A percentile compares a stretch with the other conserved stretches of the same genome.
These are phyloP conservation scores for Trametes cinnabarina DNA, from an alignment of 768 basidiomycete genomes.

Conservation along the genomic window DNA sequence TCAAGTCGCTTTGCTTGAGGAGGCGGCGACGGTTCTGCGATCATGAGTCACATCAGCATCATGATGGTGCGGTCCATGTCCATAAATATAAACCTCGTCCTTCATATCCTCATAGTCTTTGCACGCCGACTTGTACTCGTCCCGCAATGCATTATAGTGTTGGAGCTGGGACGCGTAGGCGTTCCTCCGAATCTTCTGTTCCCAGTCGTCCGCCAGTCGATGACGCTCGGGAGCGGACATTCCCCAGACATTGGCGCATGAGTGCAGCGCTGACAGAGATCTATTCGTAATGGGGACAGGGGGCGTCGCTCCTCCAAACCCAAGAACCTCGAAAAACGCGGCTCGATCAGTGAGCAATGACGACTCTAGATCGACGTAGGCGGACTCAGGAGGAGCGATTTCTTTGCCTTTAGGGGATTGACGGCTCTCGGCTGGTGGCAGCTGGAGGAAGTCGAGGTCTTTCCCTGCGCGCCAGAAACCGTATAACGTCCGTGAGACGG, in stretches of 20 bases:
- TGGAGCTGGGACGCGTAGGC: conserved; percentile 31
- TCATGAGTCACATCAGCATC: not conserved
- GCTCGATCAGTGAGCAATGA: conserved; percentile 1
- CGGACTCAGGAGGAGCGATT: not conserved
- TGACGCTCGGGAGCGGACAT: conserved; percentile 52
- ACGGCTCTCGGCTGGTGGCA: not conserved
- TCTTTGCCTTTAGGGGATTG: not conserved
- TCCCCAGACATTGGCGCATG: conserved; percentile 46
- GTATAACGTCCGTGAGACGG: conserved; percentile 34
- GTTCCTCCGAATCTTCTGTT: conserved; percentile 36
- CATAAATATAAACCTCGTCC: conserved; percentile 46
- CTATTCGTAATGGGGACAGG: conserved; percentile 37
- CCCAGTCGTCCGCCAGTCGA: conserved; percentile 47
- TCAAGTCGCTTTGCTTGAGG: conserved; percentile 53
- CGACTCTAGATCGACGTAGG: not conserved
- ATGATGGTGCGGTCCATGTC: not conserved
- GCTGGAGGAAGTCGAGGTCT: conserved; percentile 49
- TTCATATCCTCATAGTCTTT: conserved; percentile 39
- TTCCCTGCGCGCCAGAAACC: conserved; percentile 48
- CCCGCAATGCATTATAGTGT: conserved; percentile 45
- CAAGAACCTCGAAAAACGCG: conserved; percentile 36
- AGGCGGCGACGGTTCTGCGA: conserved; percentile 54
- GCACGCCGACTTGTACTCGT: conserved; percentile 41
- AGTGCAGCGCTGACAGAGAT: conserved; percentile 37
- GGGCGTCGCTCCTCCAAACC: conserved; percentile 37